These are phyloP conservation scores for Xylaria longipes DNA, from an alignment of 495 filamentous ascomycete species.

Conservation along the genomic window DNA sequence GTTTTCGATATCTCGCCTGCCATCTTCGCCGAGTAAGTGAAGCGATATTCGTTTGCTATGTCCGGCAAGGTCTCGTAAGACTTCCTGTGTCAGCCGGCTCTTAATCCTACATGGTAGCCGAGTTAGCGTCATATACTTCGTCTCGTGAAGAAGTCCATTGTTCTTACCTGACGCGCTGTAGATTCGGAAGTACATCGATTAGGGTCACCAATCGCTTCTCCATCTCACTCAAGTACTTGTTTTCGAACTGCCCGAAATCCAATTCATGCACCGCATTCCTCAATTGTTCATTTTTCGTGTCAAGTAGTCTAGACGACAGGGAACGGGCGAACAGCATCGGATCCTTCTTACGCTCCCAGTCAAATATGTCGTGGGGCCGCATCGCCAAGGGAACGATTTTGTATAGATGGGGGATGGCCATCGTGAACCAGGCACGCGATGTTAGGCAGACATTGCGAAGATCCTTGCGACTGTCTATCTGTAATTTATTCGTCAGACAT, in stretches of 20 bases:
- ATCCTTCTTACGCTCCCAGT: neutral
- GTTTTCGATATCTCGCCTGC: neutral
- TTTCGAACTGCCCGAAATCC: conserved; percentile 10
- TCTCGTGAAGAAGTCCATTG: neutral
- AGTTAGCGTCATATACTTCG: neutral
- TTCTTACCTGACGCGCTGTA: conserved; percentile 17
- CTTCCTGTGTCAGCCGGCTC: neutral
- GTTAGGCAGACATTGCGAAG: conserved; percentile 14
- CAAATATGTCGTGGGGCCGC: neutral
- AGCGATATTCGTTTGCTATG: conserved; percentile 8
- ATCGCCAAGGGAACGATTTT: neutral
- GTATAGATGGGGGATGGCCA: conserved; percentile 20
- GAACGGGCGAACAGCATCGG: neutral
- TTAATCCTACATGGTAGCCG: neutral
- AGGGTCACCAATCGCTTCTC: conserved; percentile 1
- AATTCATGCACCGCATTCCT: conserved; percentile 17
- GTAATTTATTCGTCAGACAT: neutral
- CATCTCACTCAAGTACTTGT: neutral
- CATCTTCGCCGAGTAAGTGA: conserved; percentile 11
- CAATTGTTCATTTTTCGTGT: neutral
- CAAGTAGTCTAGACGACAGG: neutral
- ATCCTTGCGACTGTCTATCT: conserved; percentile 11
- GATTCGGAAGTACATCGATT: conserved; percentile 12
- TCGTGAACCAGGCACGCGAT: conserved; percentile 13
- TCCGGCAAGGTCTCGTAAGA: neutral